Base-by-base conservation (phyloP, 768 basidiomycete species). In the Tulasnella sp. region DNA sequence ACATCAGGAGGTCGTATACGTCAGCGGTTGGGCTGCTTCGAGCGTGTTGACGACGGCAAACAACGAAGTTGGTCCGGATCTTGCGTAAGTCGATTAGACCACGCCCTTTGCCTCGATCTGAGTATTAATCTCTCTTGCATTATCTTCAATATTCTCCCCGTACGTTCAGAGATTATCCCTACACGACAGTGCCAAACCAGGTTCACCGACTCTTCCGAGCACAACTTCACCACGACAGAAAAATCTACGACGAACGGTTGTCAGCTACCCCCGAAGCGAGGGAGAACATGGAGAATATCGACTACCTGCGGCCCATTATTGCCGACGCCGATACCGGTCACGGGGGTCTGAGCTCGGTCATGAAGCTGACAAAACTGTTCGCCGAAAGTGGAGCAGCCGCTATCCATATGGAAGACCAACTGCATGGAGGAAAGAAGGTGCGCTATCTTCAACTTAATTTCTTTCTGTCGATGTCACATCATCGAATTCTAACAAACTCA, bases 261-360 rank as follows among this genome's bases (percentile, higher is more conserved):
- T 86, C 88, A 20, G 86, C 89, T 51, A 87, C 90, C 37, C 85
- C 87, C 5, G 91, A 91, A 80, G 87, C 89, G 79, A 88, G 93
- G 73, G 87, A 87, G 39, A 90, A 90, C 79, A 88, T 93, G 87
- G 89, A 91, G 70, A 93, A 92, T 82, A 86, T 94, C 55, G 95
- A 97, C 83, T 97, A 96, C 83, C 86, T 98, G 67, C 88, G 94
- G 74, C 96, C 96, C 37, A 96, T 98, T 81, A 92, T 98, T 80
- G 96, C 96, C 16, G 96, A 98, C 83, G 96, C 91, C 35, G 96
- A 97, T 85, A 96, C 96, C 74, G 96, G 96, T 42, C 96, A 97
- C 81, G 96, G 96, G 71, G 95, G 95, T 23, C 87, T 92, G n/a
- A 95, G 95, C 26, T 89, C 95, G 18, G 93, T 97, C 73, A 95